Base-by-base conservation (phyloP, 2,329 filamentous ascomycete genomes). In the Salinomyces thailandicus region DNA sequence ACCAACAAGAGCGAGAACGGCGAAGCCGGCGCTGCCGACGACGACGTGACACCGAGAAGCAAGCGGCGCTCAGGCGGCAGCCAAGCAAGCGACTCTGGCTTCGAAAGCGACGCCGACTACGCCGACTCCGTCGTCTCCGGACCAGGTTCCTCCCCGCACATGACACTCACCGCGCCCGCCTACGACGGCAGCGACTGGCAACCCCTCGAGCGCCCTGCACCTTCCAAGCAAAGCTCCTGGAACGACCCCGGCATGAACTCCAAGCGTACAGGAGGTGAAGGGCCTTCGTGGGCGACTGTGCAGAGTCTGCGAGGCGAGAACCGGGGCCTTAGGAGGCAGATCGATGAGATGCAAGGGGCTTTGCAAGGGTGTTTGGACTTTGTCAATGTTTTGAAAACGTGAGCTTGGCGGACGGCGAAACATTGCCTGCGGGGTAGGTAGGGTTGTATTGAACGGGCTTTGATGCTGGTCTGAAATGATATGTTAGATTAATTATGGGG, bases 351-450 rank as follows among this genome's bases (percentile, higher is more conserved):
- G 22, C 71, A 77, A 49, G 57, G 62, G 28, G 66, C 66, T 14
- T 62, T 77, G 33, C 73, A 78, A 37, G 67, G 71, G 28, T 72
- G 69, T 33, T 62, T 79, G 44, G 66, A 69, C 40, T 58, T 75
- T 34, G 68, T 75, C 29, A 39, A 32, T 13, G 24, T 16, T 16
- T 22, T 45, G 11, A 31, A 37, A 19, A n/a, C 3, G 14, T 37
- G 19, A 34, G 17, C 13, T 17, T 6, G 11, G 31, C n/a, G n/a
- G n/a, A n/a, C n/a, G n/a, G n/a, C 28, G 22, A 8, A 8, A 8
- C n/a, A 26, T 26, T 26, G n/a, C 22, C n/a, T n/a, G 22, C 22
- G n/a, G n/a, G n/a, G n/a, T n/a, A n/a, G n/a, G n/a, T n/a, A n/a
- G n/a, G n/a, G n/a, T n/a, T n/a, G n/a, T n/a, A n/a, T n/a, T n/a